Base-by-base conservation (phyloP, 2,329 filamentous ascomycete genomes). In the Diaporthe longicolla region DNA sequence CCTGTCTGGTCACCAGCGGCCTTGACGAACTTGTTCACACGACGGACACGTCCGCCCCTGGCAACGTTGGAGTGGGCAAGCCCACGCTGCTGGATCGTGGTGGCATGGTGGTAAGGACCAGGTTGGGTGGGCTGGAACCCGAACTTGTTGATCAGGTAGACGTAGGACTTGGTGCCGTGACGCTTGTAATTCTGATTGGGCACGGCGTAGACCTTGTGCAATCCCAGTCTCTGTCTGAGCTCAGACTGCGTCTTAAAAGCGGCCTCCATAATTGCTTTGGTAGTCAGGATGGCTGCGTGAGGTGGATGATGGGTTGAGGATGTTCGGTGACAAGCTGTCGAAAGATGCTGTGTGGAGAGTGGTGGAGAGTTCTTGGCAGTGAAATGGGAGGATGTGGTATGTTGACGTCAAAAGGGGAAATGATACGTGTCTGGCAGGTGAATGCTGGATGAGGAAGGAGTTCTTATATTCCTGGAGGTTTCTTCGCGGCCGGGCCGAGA, bases 91-190 rank as follows among this genome's bases (percentile, higher is more conserved):
- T 86, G 82, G 71, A 87, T 79, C 45, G 85, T 83, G 40, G 86
- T 84, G 75, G 85, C 81, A 75, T 89, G 84, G 76, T 85, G 86
- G 82, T 90, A 94, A 10, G 90, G 92, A 6, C 92, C 91, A 1
- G 88, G 86, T 76, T 88, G 85, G 73, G 91, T 93, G 45, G 92
- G 90, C 29, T 87, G 82, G 79, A 93, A 91, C 73, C 88, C 86
- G 80, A 89, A 93, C 80, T 91, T 92, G 79, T 88, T 88, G 77
- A 93, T 82, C 11, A 89, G 82, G 77, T 87, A 87, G 77, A 91
- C 88, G 78, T 93, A 93, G 43, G 90, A 91, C 82, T 92, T 93
- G 74, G 85, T 85, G 63, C 91, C 91, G 75, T 88, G 86, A 75
- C 83, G 84, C 77, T 88, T 83, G 81, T 92, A 92, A 78, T 90